Base-by-base conservation (phyloP, 31 red algal species). In the Porphyra umbilicalis region DNA sequence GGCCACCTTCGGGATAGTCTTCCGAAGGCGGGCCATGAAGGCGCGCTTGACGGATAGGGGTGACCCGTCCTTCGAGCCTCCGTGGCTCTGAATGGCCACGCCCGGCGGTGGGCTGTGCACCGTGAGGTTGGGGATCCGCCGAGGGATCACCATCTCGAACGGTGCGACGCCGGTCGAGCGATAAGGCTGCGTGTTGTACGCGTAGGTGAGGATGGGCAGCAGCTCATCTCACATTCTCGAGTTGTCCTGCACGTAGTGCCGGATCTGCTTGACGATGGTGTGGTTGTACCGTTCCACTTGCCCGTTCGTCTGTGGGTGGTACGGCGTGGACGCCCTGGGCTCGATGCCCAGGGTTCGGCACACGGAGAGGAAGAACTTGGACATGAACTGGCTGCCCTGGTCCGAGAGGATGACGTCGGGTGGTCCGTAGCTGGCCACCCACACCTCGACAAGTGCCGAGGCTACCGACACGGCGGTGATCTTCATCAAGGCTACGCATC, bases 201-300 rank as follows among this genome's bases (percentile, higher is more conserved):
- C 79, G 10, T 77, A 82, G 0, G 68, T 77, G 6, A 88, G 67
- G 7, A 77, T 39, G n/a, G 75, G 10, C 25, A 88, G 38, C 8
- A 35, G 36, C 31, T 75, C 79, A 11, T 80, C 79, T 40, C 79
- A 16, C 1, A 74, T 0, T 36, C 76, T 36, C 29, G 31, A 34
- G 25, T 88, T 30, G 4, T 81, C 79, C 32, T 30, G 32, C 2
- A 81, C 57, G 67, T 38, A 88, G 16, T 38, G 8, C 32, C 79
- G 40, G 20, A 82, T 40, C 34, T 34, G 4, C 4, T 35, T 35
- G 34, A 75, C 34, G 6, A 88, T 35, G 44, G 85, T 88, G 10
- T 76, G 77, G 36, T 88, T 88, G 36, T 67, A 88, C 6, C 78
- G 78, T 36, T 88, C 79, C 35, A 82, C 85, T 36, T 88, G 79